Evolutionary conservation across 2,329 filamentous ascomycete species (phyloP).

Genomic region (Acrocalymma vagum): DNA sequence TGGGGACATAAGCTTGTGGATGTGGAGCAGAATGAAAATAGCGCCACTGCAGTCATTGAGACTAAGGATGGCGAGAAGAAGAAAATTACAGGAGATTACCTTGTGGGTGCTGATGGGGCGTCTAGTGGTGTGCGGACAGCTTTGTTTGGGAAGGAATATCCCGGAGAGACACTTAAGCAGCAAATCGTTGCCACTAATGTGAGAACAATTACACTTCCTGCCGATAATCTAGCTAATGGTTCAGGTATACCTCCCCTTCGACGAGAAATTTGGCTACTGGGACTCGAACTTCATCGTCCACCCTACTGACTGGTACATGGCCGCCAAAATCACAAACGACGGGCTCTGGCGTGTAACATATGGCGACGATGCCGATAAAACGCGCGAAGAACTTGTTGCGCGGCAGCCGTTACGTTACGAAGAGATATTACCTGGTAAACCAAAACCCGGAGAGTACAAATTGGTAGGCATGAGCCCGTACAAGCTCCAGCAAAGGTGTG

Average conservation of each 20-base stretch:
- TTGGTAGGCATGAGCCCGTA: constrained; percentile 67
- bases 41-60: constrained; percentile 37
- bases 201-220: constrained; percentile 21
- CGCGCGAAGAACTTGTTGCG: constrained; percentile 60
- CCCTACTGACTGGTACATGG: constrained; percentile 70
- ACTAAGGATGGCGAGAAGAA: constrained; percentile 33
- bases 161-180: constrained; percentile 67
- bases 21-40: constrained; percentile 39
- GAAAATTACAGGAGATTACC: constrained; percentile 36
- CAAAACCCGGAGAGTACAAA: constrained; percentile 66
- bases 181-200: constrained; percentile 72
- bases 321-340: constrained; percentile 66
- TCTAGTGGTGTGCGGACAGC: constrained; percentile 40
- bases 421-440: constrained; percentile 66
- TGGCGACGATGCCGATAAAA: constrained; percentile 64
- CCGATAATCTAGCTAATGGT: constrained; percentile 3
- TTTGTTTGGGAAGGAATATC: constrained; percentile 54
- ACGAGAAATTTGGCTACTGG: constrained; percentile 62
- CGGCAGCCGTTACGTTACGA: constrained; percentile 66
- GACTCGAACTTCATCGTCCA: constrained; percentile 70
- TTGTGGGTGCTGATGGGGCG: constrained; percentile 46
- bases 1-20: constrained; percentile 42
- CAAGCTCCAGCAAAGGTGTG: constrained; percentile 69
- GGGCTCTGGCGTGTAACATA: constrained; percentile 72
- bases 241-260: constrained; percentile 68